A percentile compares a stretch with the other conserved stretches of the same genome.
phyloP scores from a whole-genome alignment of 2,329 filamentous ascomycete genomes.

The Ceratocystis smalleyi region DNA sequence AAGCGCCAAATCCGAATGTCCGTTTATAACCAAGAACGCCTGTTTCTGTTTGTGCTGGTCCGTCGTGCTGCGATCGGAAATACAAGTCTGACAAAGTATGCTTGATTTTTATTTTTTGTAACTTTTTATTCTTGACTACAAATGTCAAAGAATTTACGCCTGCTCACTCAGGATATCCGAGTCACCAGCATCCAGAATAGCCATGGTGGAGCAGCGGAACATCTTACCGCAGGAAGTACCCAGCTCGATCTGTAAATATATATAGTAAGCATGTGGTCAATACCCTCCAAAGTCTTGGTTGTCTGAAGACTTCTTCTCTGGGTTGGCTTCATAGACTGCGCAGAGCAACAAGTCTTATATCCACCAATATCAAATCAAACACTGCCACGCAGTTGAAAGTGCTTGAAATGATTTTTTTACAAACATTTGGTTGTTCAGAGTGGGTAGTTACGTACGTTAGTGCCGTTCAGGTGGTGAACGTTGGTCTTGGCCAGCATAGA shows the following conservation, averaged over 20 bases:
- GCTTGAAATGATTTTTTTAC: background rate
- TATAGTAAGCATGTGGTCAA: constrained; percentile 40
- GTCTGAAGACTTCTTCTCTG: constrained; percentile 72
- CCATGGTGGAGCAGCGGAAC: constrained; percentile 95
- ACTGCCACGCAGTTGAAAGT: background rate
- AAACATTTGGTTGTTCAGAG: background rate
- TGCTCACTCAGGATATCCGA: constrained; percentile 87
- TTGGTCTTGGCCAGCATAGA: constrained; percentile 83
- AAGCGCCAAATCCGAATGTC: background rate
- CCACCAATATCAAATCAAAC: constrained; percentile 11
- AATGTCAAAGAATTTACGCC: constrained; percentile 18
- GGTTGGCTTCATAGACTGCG: constrained; percentile 36
- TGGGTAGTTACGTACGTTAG: constrained; percentile 68
- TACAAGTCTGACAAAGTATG: constrained; percentile 5
- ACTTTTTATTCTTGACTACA: constrained; percentile 10
- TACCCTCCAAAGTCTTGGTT: constrained; percentile 72
- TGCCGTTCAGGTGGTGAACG: constrained; percentile 95
- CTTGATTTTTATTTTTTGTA: constrained; percentile 10
- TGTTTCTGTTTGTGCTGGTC: constrained; percentile 3
- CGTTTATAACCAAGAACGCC: constrained; percentile 13
- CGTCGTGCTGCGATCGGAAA: constrained; percentile 2
- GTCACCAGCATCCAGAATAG: constrained; percentile 92
- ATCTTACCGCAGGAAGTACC: constrained; percentile 98
- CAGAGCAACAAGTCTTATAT: constrained; percentile 20
- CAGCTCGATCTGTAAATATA: constrained; percentile 66